phyloP scores from a whole-genome alignment of 129 eudicot genomes.

The Saposhnikovia divaricata region DNA sequence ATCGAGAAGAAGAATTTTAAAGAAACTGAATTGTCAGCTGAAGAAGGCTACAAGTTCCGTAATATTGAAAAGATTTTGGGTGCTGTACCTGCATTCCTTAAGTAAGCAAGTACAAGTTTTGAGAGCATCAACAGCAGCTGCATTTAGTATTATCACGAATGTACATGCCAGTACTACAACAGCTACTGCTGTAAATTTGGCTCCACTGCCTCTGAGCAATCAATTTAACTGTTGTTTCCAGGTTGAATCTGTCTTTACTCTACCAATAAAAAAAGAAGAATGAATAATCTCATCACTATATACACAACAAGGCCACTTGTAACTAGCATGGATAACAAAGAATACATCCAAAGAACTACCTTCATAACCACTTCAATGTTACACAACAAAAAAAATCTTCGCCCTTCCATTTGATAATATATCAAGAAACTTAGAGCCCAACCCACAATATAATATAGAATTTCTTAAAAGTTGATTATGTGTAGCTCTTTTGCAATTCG shows the following conservation, averaged over 20 bases:
- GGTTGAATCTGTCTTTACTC: slow-evolving; percentile 25
- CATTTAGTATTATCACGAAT: slow-evolving; percentile 50
- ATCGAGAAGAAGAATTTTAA: no score
- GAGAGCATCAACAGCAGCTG: slow-evolving; percentile 86
- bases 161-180: slow-evolving; percentile 48
- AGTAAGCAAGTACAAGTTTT: slow-evolving; percentile 80
- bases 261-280: slow-evolving; percentile 13
- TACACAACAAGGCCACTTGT: not conserved
- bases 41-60: no score
- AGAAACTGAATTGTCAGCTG: no score
- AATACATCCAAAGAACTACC: slow-evolving; percentile 27
- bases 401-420: slow-evolving; percentile 26
- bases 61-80: no score
- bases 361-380: slow-evolving; percentile 21
- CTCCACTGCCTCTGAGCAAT: slow-evolving; percentile 44
- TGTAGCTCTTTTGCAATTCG: slow-evolving; percentile 22
- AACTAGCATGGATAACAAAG: not conserved
- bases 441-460: slow-evolving; percentile 16
- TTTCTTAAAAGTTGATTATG: slow-evolving; percentile 30
- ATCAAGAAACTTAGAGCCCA: slow-evolving; percentile 22
- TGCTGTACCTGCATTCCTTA: no score
- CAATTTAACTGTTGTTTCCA: slow-evolving; percentile 23
- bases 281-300: not conserved
- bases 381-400: slow-evolving; percentile 16
- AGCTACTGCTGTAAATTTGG: slow-evolving; percentile 43